Evolutionary conservation across 1,284 basidiomycete genomes (phyloP), one percentile per base, ranked within the genome.

Genomic region (Mrakiaceae sp.): DNA sequence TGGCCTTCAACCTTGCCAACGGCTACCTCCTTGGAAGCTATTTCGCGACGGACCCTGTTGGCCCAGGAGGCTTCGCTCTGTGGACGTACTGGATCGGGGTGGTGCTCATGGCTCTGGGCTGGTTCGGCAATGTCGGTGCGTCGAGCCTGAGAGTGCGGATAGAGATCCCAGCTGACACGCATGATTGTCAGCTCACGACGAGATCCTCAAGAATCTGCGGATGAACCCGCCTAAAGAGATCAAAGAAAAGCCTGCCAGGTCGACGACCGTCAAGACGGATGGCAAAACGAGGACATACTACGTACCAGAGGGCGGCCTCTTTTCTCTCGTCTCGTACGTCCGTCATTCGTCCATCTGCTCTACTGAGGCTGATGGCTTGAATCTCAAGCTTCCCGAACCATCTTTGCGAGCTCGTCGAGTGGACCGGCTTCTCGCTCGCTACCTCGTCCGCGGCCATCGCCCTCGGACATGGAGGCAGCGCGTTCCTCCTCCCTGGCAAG

Each of bases 341-440:
- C 53, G 27, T 27, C 27, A 27, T 27, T 27, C 27, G n/a, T 27
- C 2, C 27, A 27, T 27, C 27, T 27, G 27, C 27, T 27, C 27
- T 27, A 27, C 27, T 27, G 27, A 27, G 27, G 27, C 27, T 27
- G 27, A 27, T 27, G 2, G 27, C 27, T 27, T 27, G 27, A 27
- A 27, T 27, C 27, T 27, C 52, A 16, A 59, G 58, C 40, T 61
- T 61, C n/a, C 60, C 60, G 2, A 39, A 61, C 43, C 54, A 61
- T 27, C 50, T 53, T n/a, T 61, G 50, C n/a, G 60, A 61, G 39
- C 39, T 61, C 42, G 2, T 61, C 51, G 60, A 61, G 16, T 61
- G 60, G 60, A 53, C n/a, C 12, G 60, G 60, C 1, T 61, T 51
- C 39, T 50, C 60, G 5, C n/a, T 61, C 50, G 60, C 60, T 12